Evolutionary conservation across 2,329 filamentous ascomycete genomes (phyloP).

Genomic region (Microdochium bolleyi): DNA sequence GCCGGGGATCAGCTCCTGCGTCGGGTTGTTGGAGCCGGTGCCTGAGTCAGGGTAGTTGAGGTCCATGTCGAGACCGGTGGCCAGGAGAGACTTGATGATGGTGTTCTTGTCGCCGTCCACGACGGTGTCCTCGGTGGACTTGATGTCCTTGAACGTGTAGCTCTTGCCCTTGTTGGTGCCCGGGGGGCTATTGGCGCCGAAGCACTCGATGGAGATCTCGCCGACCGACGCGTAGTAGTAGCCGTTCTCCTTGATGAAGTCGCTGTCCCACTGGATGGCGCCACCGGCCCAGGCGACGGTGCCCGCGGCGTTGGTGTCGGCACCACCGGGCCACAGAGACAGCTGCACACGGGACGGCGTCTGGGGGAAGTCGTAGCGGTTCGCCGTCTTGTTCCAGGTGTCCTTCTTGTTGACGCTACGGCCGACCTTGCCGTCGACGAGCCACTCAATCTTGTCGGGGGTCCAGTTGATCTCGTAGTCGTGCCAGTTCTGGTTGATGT

Average conservation of each 20-base stretch:
- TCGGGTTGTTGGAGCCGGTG: constrained; percentile 9
- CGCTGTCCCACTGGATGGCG: constrained; percentile 74
- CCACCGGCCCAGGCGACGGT: constrained; percentile 92
- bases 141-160: constrained; percentile 64
- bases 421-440: constrained; percentile 70
- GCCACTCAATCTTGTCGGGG: constrained; percentile 79
- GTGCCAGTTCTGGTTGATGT: constrained; percentile 75
- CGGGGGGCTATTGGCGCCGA: constrained; percentile 50
- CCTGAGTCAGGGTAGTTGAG: constrained; percentile 23
- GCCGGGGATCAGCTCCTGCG: constrained; percentile 16
- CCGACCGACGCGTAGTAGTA: constrained; percentile 84
- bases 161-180: constrained; percentile 62
- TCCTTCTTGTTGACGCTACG: constrained; percentile 67
- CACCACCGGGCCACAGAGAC: constrained; percentile 92
- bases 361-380: constrained; percentile 83
- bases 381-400: constrained; percentile 79
- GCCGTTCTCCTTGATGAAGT: constrained; percentile 71
- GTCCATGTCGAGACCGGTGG: constrained; percentile 71
- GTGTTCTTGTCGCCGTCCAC: constrained; percentile 68
- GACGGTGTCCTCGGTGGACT: constrained; percentile 69
- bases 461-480: constrained; percentile 92
- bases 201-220: constrained; percentile 80
- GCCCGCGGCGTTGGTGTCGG: constrained; percentile 68
- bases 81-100: constrained; percentile 69
- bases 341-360: constrained; percentile 86